Evolutionary conservation across 345 rosid genomes (phyloP).

Genomic region (Pseudoturritis turrita): DNA sequence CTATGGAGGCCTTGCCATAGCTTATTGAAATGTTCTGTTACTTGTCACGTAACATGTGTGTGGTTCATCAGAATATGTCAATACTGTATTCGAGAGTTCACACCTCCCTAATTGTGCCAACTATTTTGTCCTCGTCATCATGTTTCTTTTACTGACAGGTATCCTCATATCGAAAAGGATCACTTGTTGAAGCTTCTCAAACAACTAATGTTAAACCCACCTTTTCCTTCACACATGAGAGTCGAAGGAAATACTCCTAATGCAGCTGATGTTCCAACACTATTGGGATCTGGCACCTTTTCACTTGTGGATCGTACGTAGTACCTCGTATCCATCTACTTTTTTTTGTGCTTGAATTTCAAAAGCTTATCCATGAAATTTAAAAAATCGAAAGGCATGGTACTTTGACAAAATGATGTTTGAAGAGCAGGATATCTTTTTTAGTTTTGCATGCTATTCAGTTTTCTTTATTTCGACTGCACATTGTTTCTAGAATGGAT

Average conservation of each 20-base stretch:
- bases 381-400: background rate
- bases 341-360: background rate
- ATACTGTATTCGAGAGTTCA: background rate
- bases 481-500: conserved; percentile 4
- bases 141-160: conserved; percentile 46
- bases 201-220: conserved; percentile 54
- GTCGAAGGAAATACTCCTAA: conserved; percentile 47
- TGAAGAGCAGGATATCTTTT: background rate
- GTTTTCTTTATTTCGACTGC: background rate
- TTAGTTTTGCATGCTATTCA: conserved; percentile 4
- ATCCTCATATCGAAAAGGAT: conserved; percentile 73
- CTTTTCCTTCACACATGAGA: conserved; percentile 40
- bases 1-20: background rate
- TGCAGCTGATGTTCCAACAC: conserved; percentile 92
- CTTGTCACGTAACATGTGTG: background rate
- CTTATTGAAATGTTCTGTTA: background rate
- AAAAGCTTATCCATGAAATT: background rate
- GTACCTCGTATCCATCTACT: conserved; percentile 12
- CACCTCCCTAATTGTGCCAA: background rate
- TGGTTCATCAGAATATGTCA: background rate
- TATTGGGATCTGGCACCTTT: conserved; percentile 82
- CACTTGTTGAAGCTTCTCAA: conserved; percentile 94
- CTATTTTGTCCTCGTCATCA: conserved; percentile 11
- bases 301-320: conserved; percentile 80
- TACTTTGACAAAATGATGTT: background rate